phyloP scores from a whole-genome alignment of 306 rosid species.

The Sindora glabra region DNA sequence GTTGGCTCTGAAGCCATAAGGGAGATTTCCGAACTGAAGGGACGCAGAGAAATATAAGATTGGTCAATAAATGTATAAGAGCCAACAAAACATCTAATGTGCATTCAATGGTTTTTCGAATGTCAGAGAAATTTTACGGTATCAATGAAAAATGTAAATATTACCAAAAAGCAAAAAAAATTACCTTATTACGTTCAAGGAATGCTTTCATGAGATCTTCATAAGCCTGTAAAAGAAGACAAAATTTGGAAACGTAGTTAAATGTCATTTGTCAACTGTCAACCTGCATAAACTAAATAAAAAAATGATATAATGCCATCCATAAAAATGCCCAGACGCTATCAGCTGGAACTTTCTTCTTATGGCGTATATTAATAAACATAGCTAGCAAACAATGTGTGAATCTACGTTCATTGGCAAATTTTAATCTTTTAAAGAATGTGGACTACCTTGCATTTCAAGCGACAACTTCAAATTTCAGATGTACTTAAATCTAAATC shows the following conservation, averaged over 20 bases:
- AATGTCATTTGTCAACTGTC: background rate
- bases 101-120: background rate
- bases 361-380: background rate
- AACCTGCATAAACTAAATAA: background rate
- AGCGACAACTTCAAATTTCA: no score
- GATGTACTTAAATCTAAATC: background rate
- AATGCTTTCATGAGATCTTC: slow-evolving; percentile 83
- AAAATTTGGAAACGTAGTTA: no score
- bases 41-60: slow-evolving; percentile 6
- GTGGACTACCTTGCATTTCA: no score
- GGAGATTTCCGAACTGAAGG: slow-evolving; percentile 90
- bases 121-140: no score
- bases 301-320: background rate
- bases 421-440: no score
- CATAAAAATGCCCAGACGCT: background rate
- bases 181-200: slow-evolving; percentile 85
- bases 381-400: background rate
- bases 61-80: background rate
- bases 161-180: no score
- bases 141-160: no score
- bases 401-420: background rate
- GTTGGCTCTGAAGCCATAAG: slow-evolving; percentile 90
- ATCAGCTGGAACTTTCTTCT: background rate
- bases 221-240: slow-evolving; percentile 58
- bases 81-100: background rate